Percentiles rank a stretch among this genome's conserved stretches.
These are phyloP conservation scores for Colletotrichum australisinense DNA, from an alignment of 2,329 filamentous ascomycete genomes.

Conservation along the genomic window DNA sequence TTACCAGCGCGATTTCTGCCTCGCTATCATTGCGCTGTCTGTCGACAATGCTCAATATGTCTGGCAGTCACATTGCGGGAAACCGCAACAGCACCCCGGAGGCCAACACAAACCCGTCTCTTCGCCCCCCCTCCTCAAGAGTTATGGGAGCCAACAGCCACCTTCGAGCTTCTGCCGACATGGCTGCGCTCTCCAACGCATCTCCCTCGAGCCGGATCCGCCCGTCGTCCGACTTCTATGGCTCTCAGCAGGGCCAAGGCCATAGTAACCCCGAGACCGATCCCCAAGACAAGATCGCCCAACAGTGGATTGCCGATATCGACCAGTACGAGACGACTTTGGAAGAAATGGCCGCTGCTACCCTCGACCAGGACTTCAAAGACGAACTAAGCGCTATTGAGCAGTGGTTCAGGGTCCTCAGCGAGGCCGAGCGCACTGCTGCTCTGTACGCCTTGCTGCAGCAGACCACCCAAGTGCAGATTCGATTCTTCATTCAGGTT, in stretches of 20 bases:
- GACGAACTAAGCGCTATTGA: slow-evolving; percentile 98
- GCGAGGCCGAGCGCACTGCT: slow-evolving; percentile 95
- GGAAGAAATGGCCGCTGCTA: slow-evolving; percentile 98
- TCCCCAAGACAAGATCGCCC: slow-evolving; percentile 90
- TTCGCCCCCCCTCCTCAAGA: slow-evolving; percentile 85
- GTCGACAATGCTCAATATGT: slow-evolving; percentile 67
- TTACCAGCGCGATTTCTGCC: slow-evolving; percentile 14
- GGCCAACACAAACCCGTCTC: slow-evolving; percentile 81
- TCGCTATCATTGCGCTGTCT: slow-evolving; percentile 30
- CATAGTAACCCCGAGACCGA: slow-evolving; percentile 79
- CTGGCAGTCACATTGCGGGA: slow-evolving; percentile 75
- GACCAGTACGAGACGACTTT: slow-evolving; percentile 99
- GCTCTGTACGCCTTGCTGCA: slow-evolving; percentile 95
- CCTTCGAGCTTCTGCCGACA: slow-evolving; percentile 94
- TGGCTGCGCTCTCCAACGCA: slow-evolving; percentile 82
- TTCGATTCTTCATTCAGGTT: slow-evolving; percentile 98
- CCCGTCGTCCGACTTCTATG: slow-evolving; percentile 95
- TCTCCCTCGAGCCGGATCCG: slow-evolving; percentile 83
- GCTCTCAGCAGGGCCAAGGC: slow-evolving; percentile 74
- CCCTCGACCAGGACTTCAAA: slow-evolving; percentile 99
- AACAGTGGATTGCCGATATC: slow-evolving; percentile 99
- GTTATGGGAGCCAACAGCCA: slow-evolving; percentile 83
- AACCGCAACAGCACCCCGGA: slow-evolving; percentile 99
- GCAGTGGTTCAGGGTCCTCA: slow-evolving; percentile 98
- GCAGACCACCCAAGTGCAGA: slow-evolving; percentile 98